phyloP scores from a whole-genome alignment of 352 stramenopile genomes.

The Globisporangium nunn region DNA sequence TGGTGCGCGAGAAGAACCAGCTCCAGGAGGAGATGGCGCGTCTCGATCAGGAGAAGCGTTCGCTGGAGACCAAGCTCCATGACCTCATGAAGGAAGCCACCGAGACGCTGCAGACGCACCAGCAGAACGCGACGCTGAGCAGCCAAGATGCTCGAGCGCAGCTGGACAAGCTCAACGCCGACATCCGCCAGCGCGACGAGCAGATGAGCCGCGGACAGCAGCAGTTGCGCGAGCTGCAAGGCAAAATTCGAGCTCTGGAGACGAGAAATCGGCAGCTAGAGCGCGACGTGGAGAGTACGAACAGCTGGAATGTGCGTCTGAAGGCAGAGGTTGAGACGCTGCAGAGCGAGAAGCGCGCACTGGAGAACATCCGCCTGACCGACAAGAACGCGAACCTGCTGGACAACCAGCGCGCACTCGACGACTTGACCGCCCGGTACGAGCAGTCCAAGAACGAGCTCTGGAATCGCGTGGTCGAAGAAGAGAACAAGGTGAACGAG shows the following conservation, averaged over 20 bases:
- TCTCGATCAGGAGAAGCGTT: constrained; percentile 46
- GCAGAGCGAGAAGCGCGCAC: constrained; percentile 27
- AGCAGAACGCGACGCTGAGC: constrained; percentile 31
- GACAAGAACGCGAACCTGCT: constrained; percentile 13
- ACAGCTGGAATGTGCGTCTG: constrained; percentile 26
- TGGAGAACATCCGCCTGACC: constrained; percentile 21
- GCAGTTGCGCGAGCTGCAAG: constrained; percentile 28
- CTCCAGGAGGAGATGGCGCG: constrained; percentile 24
- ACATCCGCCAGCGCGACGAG: constrained; percentile 35
- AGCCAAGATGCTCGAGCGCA: constrained; percentile 37
- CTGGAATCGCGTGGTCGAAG: constrained; percentile 29
- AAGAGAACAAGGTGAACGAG: constrained; percentile 32
- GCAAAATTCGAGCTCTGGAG: constrained; percentile 21
- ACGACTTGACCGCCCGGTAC: constrained; percentile 30
- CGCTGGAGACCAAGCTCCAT: constrained; percentile 39
- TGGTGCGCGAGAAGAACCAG: constrained; percentile 26
- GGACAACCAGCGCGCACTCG: constrained; percentile 17
- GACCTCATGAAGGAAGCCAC: constrained; percentile 42
- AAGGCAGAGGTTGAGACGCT: constrained; percentile 25
- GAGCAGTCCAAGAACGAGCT: constrained; percentile 34
- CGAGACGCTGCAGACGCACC: constrained; percentile 37
- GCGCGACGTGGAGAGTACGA: constrained; percentile 23
- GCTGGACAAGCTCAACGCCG: constrained; percentile 27
- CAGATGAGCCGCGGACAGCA: constrained; percentile 39
- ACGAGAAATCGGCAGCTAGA: constrained; percentile 28